A percentile compares a stretch with the other conserved stretches of the same genome.
phyloP scores from a whole-genome alignment of 108 stramenopile genomes.

The Nitzschia palea region DNA sequence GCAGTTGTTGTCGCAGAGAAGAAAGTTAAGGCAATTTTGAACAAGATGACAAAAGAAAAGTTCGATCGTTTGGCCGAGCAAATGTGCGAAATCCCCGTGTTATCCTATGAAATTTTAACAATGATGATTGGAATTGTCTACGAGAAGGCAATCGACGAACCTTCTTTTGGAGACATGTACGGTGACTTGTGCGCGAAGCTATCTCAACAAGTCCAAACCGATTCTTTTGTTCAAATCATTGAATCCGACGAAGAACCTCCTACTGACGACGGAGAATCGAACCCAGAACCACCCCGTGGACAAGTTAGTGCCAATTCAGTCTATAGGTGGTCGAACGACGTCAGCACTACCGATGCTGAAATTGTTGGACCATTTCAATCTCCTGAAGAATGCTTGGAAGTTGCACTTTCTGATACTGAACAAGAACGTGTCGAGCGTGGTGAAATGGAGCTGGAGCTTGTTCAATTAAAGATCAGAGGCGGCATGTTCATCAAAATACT shows the following conservation, averaged over 20 bases:
- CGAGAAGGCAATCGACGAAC: conserved; percentile 92
- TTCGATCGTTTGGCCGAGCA: conserved; percentile 76
- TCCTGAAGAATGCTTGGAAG: conserved; percentile 58
- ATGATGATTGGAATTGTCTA: conserved; percentile 85
- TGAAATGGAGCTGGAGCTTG: conserved; percentile 78
- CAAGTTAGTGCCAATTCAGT: conserved; percentile 32
- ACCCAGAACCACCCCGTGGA: conserved; percentile 35
- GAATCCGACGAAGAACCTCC: conserved; percentile 82
- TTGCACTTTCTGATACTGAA: conserved; percentile 53
- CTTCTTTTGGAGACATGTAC: conserved; percentile 90
- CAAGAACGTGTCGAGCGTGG: conserved; percentile 47
- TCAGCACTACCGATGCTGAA: conserved; percentile 68
- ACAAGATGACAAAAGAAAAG: conserved; percentile 93
- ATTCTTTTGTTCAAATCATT: conserved; percentile 72
- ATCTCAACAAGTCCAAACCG: conserved; percentile 52
- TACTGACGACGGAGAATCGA: conserved; percentile 54
- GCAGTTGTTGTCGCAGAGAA: conserved; percentile 70
- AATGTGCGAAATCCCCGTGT: conserved; percentile 80
- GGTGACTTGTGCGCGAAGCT: conserved; percentile 83
- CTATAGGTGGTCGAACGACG: conserved; percentile 84
- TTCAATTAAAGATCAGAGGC: conserved; percentile 58
- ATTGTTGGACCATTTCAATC: conserved; percentile 73
- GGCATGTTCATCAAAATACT: conserved; percentile 84
- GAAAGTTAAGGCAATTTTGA: conserved; percentile 84
- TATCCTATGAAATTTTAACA: conserved; percentile 70